Conservation (phyloP, 495 filamentous ascomycete species). For the Ramalina intermedia region DNA sequence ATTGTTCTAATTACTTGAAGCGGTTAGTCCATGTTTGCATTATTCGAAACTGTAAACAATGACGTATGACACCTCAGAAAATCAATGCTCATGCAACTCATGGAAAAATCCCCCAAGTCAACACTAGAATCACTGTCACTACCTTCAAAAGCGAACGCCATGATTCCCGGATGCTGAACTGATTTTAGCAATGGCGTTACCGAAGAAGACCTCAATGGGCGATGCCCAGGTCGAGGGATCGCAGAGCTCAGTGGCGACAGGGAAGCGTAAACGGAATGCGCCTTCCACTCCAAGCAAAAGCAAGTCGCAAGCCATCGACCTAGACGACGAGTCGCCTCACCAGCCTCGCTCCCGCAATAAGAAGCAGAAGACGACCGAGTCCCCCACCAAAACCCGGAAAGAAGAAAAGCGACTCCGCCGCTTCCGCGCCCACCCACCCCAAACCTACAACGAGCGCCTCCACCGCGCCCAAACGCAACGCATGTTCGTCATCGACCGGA, state of each 20-base stretch:
- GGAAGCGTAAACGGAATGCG: conserved; percentile 6
- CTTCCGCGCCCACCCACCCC: conserved; percentile 27
- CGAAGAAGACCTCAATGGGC: not conserved
- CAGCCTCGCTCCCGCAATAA: not conserved
- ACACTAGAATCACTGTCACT: too few species aligned
- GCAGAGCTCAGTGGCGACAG: not conserved
- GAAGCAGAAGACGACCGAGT: conserved; percentile 15
- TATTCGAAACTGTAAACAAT: not conserved
- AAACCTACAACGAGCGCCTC: conserved; percentile 26
- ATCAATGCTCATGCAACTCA: too few species aligned
- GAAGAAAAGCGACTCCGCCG: conserved; percentile 28
- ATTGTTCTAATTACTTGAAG: not conserved
- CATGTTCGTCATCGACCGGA: conserved; percentile 4
- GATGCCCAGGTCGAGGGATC: not conserved
- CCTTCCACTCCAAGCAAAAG: not conserved
- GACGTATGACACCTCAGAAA: not conserved
- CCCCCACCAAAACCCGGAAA: conserved; percentile 2
- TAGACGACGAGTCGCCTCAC: conserved; percentile 12
- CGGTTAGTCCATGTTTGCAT: not conserved
- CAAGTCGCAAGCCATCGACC: conserved; percentile 10
- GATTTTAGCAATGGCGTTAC: not conserved
- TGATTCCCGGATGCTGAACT: not conserved
- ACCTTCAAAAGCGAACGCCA: too few species aligned
- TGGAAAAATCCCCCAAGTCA: too few species aligned
- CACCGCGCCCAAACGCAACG: conserved; percentile 27